Base-by-base conservation (phyloP, 2,329 filamentous ascomycete genomes). In the Neospermospora avenae region DNA sequence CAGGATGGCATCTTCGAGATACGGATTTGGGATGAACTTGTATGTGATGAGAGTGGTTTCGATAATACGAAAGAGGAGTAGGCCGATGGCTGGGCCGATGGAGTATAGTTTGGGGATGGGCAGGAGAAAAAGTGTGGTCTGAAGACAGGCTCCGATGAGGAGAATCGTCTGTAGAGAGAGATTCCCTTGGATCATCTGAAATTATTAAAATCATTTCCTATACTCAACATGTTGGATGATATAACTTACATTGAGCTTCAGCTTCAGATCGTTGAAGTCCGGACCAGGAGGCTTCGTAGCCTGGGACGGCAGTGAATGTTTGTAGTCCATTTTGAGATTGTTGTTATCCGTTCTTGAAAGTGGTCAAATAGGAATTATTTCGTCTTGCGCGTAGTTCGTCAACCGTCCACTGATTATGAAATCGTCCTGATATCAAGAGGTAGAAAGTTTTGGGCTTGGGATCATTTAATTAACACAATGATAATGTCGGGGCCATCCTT, bases 131-230 rank as follows among this genome's bases (percentile, higher is more conserved):
- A 67, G 60, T 2, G 61, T 3, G 1, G 56, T 53, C 48, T 67
- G 65, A 14, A 67, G 14, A 25, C 49, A 44, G 13, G 63, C 65
- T 11, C 65, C 65, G 52, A 67, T 52, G 24, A 66, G 64, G 44
- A 67, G 57, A 8, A 59, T 57, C 0, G 62, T 65, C 10, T 34
- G 57, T 14, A 64, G 48, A 13, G 56, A 58, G 28, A 66, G 53
- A 28, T 64, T 65, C 20, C 35, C 37, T 2, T 57, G 58, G 11
- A 61, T 48, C 10, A 28, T 53, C 61, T 63, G 31, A 8, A 28
- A 5, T 3, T 49, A 20, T 57, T 41, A 49, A 31, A 39, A 7
- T 16, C 22, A 13, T 10, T 24, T n/a, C 18, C 49, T 24, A 39
- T 24, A 4, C 11, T 5, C 6, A 28, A 22, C n/a, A 34, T 5